These are phyloP conservation scores for Litsea cubeba DNA, from an alignment of 164 flowering plant genomes.

Conservation along the genomic window DNA sequence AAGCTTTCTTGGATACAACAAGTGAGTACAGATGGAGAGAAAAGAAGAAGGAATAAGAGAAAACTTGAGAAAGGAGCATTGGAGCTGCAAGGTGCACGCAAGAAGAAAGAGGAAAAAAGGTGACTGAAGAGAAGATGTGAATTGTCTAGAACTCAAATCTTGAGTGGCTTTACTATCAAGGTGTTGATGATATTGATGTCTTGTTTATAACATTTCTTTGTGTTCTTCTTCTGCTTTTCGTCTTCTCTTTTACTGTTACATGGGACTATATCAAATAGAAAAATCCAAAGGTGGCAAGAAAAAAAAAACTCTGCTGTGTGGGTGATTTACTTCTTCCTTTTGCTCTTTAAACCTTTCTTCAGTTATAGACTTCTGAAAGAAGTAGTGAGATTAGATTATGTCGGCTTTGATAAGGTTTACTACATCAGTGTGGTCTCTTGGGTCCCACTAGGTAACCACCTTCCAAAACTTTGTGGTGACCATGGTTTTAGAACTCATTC, in stretches of 20 bases:
- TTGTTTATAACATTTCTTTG: not conserved
- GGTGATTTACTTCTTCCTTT: not conserved
- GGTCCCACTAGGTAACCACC: not conserved
- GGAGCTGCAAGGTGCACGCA: conserved; percentile 50
- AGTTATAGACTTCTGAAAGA: not conserved
- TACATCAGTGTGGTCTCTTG: not conserved
- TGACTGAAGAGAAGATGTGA: conserved; percentile 21
- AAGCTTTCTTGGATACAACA: conserved; percentile 45
- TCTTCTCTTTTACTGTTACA: conserved; percentile 33
- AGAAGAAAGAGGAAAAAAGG: conserved; percentile 37
- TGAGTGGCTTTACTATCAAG: conserved; percentile 15
- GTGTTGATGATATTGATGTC: conserved; percentile 8
- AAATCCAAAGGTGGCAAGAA: conserved; percentile 14
- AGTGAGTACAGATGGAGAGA: conserved; percentile 20
- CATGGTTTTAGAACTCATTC: not conserved
- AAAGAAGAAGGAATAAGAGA: conserved; percentile 26
- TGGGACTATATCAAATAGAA: conserved; percentile 32
- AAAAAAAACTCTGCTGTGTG: not conserved
- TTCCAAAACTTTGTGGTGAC: not conserved
- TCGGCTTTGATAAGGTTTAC: no score
- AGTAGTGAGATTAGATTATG: not conserved
- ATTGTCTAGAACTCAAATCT: conserved; percentile 37
- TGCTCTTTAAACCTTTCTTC: not conserved
- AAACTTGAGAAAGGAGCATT: conserved; percentile 45
- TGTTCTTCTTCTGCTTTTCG: conserved; percentile 19